phyloP scores from a whole-genome alignment of 208 protist species.

The Leishmania braziliensis region DNA sequence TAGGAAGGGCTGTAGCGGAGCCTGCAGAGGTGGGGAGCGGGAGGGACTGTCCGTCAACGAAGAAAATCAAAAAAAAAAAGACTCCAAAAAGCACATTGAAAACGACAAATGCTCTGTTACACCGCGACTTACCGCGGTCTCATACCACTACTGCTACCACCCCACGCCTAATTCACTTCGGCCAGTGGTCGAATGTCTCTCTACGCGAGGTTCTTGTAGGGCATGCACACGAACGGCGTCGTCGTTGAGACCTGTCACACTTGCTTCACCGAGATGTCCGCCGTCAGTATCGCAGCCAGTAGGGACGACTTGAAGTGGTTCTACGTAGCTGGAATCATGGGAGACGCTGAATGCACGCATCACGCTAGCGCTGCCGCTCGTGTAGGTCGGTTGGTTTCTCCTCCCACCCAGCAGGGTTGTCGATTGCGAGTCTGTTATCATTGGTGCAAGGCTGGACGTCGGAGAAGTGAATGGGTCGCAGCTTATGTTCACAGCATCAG shows the following conservation, averaged over 20 bases:
- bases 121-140: not conserved
- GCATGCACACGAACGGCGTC: slow-evolving; percentile 22
- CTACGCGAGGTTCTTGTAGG: not conserved
- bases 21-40: not conserved
- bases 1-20: not conserved
- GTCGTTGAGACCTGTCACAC: not conserved
- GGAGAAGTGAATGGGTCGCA: slow-evolving; percentile 1
- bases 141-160: not conserved
- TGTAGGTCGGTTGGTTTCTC: slow-evolving; percentile 9
- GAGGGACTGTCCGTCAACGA: not conserved
- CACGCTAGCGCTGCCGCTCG: not conserved
- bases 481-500: slow-evolving; percentile 37
- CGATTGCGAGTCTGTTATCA: slow-evolving; percentile 5
- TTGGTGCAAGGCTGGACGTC: not conserved
- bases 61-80: not conserved
- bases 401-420: slow-evolving; percentile 4
- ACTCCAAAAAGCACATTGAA: not conserved
- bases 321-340: not conserved
- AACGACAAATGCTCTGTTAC: not conserved
- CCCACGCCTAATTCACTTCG: not conserved
- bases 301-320: not conserved
- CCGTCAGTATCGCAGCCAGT: not conserved
- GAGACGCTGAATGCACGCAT: not conserved
- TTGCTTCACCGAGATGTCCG: slow-evolving; percentile 18
- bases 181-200: not conserved